These are phyloP conservation scores for Pseudonitzschia multiseries DNA, from an alignment of 108 stramenopile species.

Conservation along the genomic window DNA sequence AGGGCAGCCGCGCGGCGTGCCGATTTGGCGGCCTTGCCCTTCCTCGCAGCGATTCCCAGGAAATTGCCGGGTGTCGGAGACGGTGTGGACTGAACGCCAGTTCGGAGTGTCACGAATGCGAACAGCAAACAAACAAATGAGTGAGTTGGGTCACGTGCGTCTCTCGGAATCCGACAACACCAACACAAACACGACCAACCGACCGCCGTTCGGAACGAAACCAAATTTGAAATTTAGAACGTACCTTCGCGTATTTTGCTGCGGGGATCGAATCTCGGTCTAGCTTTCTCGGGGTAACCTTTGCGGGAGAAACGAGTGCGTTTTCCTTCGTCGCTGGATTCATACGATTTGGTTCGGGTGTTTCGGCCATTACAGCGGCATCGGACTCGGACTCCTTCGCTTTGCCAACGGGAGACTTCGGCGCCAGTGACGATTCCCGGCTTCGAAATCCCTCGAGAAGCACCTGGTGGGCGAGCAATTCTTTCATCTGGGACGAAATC, in stretches of 20 bases:
- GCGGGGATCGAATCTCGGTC: neutral
- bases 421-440: slow-evolving; percentile 21
- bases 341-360: neutral
- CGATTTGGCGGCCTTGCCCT: slow-evolving; percentile 60
- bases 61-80: slow-evolving; percentile 48
- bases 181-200: too few relatives aligned
- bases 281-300: slow-evolving; percentile 13
- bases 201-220: too few relatives aligned
- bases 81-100: slow-evolving; percentile 1
- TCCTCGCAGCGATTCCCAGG: slow-evolving; percentile 59
- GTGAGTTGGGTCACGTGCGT: neutral
- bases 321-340: neutral
- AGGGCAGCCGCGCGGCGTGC: slow-evolving; percentile 59
- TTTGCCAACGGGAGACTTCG: neutral
- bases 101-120: too few relatives aligned
- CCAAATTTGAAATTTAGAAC: neutral
- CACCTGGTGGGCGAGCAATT: slow-evolving; percentile 68
- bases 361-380: neutral
- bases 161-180: too few relatives aligned
- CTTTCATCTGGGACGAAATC: slow-evolving; percentile 42
- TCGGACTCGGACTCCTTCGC: neutral
- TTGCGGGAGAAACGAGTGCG: slow-evolving; percentile 12
- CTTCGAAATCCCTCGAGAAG: slow-evolving; percentile 53
- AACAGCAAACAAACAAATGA: neutral
- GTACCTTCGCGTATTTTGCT: slow-evolving; percentile 1